Evolutionary conservation across 306 rosid genomes (phyloP).

Genomic region (Argentina anserina): DNA sequence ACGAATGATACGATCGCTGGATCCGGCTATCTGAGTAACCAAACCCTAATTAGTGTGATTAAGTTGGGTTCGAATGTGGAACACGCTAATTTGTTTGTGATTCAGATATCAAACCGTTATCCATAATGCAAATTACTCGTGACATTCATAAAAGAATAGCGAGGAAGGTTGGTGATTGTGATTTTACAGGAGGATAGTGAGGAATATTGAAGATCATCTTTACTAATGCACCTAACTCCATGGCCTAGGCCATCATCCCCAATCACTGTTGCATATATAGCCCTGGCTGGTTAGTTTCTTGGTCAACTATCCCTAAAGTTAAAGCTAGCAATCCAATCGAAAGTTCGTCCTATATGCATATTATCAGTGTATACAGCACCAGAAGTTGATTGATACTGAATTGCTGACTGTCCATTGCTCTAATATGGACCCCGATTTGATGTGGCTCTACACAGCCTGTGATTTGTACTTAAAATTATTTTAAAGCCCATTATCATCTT

Average conservation of each 20-base stretch:
- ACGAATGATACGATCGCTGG: neutral
- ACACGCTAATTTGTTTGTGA: neutral
- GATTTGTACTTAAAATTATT: neutral
- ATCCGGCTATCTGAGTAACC: neutral
- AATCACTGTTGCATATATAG: neutral
- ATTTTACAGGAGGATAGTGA: neutral
- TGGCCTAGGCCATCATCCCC: neutral
- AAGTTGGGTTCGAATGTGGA: neutral
- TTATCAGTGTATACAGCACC: constrained; percentile 34
- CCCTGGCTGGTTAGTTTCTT: neutral
- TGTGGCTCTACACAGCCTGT: constrained; percentile 13
- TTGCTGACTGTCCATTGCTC: constrained; percentile 6
- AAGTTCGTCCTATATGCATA: constrained; percentile 21
- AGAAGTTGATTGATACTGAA: constrained; percentile 44
- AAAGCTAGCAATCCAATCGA: constrained; percentile 13
- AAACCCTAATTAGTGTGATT: neutral
- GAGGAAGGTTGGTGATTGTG: constrained; percentile 13
- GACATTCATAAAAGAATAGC: neutral
- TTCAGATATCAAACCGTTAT: neutral
- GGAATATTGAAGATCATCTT: neutral
- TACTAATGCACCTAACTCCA: neutral
- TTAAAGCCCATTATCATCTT: neutral
- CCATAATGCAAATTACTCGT: neutral
- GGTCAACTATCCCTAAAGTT: constrained; percentile 23
- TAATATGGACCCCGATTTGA: constrained; percentile 15